Conservation (phyloP, 352 stramenopile species). For the Globisporangium ultimum region DNA sequence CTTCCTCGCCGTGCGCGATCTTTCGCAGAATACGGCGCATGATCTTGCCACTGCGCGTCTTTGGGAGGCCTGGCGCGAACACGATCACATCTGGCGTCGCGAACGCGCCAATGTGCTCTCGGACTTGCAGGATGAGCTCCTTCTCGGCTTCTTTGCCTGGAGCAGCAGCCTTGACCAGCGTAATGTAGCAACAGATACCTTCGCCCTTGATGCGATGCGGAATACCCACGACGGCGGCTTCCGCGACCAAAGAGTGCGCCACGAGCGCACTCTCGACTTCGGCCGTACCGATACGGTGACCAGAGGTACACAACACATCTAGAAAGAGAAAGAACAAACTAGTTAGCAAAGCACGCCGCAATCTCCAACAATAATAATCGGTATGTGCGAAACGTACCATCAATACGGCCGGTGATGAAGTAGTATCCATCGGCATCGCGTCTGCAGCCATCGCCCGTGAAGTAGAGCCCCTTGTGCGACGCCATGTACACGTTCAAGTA, state of each 20-base stretch:
- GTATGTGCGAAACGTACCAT: slow-evolving; percentile 37
- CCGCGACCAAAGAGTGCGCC: slow-evolving; percentile 88
- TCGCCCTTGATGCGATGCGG: slow-evolving; percentile 97
- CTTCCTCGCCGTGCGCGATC: slow-evolving; percentile 93
- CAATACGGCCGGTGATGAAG: slow-evolving; percentile 98
- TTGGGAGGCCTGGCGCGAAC: slow-evolving; percentile 89
- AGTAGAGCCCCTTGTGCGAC: slow-evolving; percentile 97
- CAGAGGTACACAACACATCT: slow-evolving; percentile 95
- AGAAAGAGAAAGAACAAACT: slow-evolving; percentile 2
- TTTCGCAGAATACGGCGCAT: slow-evolving; percentile 99
- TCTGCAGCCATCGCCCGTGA: slow-evolving; percentile 89
- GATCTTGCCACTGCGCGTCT: slow-evolving; percentile 98
- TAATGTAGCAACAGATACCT: slow-evolving; percentile 95
- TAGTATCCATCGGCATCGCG: slow-evolving; percentile 96
- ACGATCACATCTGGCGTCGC: slow-evolving; percentile 96
- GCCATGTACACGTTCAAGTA: slow-evolving; percentile 97
- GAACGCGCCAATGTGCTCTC: slow-evolving; percentile 94
- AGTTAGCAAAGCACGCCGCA: slow-evolving; percentile 1
- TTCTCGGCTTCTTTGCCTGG: slow-evolving; percentile 56
- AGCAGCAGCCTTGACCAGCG: slow-evolving; percentile 81
- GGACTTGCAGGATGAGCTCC: slow-evolving; percentile 81
- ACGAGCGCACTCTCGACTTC: slow-evolving; percentile 91
- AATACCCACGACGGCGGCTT: slow-evolving; percentile 94
- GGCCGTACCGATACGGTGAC: slow-evolving; percentile 88
- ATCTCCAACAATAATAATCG: not conserved